These are phyloP conservation scores for Actinomortierella wolfii DNA, from an alignment of 371 early-diverging fungal species.

Conservation along the genomic window DNA sequence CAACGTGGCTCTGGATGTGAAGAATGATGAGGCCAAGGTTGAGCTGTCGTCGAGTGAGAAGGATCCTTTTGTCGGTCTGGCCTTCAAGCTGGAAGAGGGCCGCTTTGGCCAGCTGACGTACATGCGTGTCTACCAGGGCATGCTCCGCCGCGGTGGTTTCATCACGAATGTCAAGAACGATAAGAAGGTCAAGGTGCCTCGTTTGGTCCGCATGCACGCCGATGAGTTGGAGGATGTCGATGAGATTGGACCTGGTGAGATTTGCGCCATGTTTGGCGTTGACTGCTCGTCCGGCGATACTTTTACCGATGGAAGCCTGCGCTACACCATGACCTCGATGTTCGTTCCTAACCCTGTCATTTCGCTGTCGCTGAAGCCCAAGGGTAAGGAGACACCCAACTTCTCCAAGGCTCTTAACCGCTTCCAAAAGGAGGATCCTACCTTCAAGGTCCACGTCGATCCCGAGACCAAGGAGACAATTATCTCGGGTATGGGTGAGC, in stretches of 20 bases:
- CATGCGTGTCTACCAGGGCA: slow-evolving; percentile 96
- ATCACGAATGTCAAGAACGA: slow-evolving; percentile 90
- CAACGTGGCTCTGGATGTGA: slow-evolving; percentile 77
- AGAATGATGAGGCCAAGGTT: slow-evolving; percentile 70
- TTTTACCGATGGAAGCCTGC: slow-evolving; percentile 88
- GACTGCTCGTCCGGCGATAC: slow-evolving; percentile 98
- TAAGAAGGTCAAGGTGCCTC: slow-evolving; percentile 94
- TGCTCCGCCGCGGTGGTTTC: slow-evolving; percentile 84
- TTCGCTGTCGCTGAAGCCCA: slow-evolving; percentile 89
- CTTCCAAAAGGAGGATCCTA: slow-evolving; percentile 98
- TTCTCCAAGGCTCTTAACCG: slow-evolving; percentile 94
- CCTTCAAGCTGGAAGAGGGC: slow-evolving; percentile 95
- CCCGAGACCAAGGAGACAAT: slow-evolving; percentile 92
- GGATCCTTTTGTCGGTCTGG: slow-evolving; percentile 88
- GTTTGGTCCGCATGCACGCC: slow-evolving; percentile 98
- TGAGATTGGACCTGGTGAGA: slow-evolving; percentile 93
- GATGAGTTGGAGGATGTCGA: slow-evolving; percentile 98
- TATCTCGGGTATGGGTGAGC: slow-evolving; percentile 93
- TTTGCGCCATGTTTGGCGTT: slow-evolving; percentile 97
- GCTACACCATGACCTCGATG: slow-evolving; percentile 96
- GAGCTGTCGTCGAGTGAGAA: slow-evolving; percentile 59
- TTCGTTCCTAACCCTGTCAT: slow-evolving; percentile 98
- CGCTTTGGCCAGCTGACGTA: slow-evolving; percentile 97
- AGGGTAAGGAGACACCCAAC: slow-evolving; percentile 89
- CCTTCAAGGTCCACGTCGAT: slow-evolving; percentile 96